phyloP scores from a whole-genome alignment of 2,329 filamentous ascomycete genomes.

The Geosmithia flava region DNA sequence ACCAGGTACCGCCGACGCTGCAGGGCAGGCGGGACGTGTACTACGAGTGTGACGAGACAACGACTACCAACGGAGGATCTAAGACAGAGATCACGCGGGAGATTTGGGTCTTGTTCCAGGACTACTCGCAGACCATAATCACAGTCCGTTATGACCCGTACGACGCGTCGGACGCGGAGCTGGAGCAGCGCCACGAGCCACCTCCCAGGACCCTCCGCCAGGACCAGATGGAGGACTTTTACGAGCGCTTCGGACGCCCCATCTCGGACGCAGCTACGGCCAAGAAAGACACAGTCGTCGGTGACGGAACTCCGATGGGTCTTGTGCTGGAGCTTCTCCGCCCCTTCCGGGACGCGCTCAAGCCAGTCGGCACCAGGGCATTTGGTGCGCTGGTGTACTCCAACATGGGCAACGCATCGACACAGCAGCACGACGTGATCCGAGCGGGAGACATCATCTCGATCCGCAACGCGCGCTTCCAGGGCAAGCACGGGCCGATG shows the following conservation, averaged over 20 bases:
- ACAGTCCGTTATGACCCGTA: slow-evolving; percentile 67
- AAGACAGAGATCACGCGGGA: slow-evolving; percentile 65
- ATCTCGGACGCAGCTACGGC: slow-evolving; percentile 58
- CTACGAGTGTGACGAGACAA: slow-evolving; percentile 70
- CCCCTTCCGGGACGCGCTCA: slow-evolving; percentile 60
- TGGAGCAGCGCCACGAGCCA: slow-evolving; percentile 79
- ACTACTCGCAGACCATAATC: slow-evolving; percentile 91
- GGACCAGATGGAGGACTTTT: slow-evolving; percentile 82
- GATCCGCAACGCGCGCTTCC: slow-evolving; percentile 85
- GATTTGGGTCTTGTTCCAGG: slow-evolving; percentile 79
- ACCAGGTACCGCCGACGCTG: slow-evolving; percentile 67
- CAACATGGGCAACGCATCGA: slow-evolving; percentile 89
- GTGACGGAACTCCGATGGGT: slow-evolving; percentile 68
- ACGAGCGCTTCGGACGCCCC: slow-evolving; percentile 66
- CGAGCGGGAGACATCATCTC: slow-evolving; percentile 85
- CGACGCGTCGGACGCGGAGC: slow-evolving; percentile 56
- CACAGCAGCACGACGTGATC: slow-evolving; percentile 85
- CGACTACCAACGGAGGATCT: slow-evolving; percentile 54
- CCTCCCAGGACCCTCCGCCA: slow-evolving; percentile 75
- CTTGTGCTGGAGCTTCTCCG: slow-evolving; percentile 71
- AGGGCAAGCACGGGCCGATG: slow-evolving; percentile 90
- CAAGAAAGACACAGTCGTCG: slow-evolving; percentile 70
- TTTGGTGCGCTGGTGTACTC: slow-evolving; percentile 90
- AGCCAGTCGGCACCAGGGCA: slow-evolving; percentile 74
- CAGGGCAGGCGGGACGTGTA: slow-evolving; percentile 75